These are phyloP conservation scores for Abrus precatorius DNA, from an alignment of 306 rosid species.

Conservation along the genomic window DNA sequence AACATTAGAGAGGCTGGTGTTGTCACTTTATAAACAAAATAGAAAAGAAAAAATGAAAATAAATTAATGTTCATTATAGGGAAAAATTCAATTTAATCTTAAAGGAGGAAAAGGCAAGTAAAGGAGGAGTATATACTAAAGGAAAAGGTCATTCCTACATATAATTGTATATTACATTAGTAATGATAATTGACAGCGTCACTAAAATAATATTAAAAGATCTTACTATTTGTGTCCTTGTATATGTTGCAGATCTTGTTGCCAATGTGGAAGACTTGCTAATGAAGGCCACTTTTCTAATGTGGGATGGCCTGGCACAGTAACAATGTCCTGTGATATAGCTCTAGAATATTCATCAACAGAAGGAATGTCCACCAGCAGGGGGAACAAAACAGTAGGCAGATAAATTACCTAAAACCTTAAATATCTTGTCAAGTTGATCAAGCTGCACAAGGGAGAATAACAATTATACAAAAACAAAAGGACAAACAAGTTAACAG, in stretches of 20 bases:
- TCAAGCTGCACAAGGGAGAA: conserved; percentile 72
- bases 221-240: conserved; percentile 87
- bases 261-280: conserved; percentile 86
- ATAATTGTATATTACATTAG: background rate
- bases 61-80: background rate
- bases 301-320: conserved; percentile 82
- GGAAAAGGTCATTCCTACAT: conserved; percentile 13
- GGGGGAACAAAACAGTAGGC: conserved; percentile 8
- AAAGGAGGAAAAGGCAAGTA: background rate
- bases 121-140: background rate
- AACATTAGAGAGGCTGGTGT: conserved; percentile 62
- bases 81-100: background rate
- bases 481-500: conserved; percentile 22
- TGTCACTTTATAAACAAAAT: conserved; percentile 64
- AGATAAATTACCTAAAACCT: conserved; percentile 76
- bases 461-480: conserved; percentile 16
- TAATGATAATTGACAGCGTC: conserved; percentile 26
- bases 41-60: background rate
- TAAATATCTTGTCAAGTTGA: conserved; percentile 93
- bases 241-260: conserved; percentile 72
- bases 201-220: conserved; percentile 8
- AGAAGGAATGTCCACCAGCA: conserved; percentile 38
- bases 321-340: conserved; percentile 48
- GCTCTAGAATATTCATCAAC: conserved; percentile 40
- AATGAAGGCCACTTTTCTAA: conserved; percentile 88